Evolutionary conservation across 2,329 filamentous ascomycete genomes (phyloP).

Genomic region (Sordariomycetes sp.): DNA sequence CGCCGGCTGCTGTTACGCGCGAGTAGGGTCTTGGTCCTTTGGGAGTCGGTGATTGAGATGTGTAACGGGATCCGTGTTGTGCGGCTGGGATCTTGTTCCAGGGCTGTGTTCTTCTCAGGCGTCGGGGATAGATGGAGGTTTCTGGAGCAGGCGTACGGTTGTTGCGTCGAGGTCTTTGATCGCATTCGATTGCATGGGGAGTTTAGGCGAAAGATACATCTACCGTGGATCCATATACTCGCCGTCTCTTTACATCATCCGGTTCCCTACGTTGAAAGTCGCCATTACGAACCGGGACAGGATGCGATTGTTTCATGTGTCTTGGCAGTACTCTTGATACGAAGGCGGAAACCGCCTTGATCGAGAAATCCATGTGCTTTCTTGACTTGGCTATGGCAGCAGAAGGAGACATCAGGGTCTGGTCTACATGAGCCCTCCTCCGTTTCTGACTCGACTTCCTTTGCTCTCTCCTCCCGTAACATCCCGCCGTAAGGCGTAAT

Average conservation of each 20-base stretch:
- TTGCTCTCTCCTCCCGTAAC: too few species aligned
- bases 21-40: neutral
- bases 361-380: neutral
- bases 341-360: neutral
- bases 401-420: neutral
- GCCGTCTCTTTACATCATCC: too few species aligned
- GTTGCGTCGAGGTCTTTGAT: neutral
- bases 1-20: neutral
- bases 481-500: neutral
- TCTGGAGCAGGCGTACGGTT: neutral
- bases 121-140: neutral
- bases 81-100: neutral
- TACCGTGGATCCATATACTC: too few species aligned
- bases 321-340: too few species aligned
- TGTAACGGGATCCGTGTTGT: neutral
- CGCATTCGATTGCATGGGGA: too few species aligned
- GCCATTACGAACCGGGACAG: too few species aligned
- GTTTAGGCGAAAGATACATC: too few species aligned
- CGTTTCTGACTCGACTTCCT: neutral
- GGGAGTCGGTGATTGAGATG: neutral
- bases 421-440: neutral
- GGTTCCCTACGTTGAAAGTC: too few species aligned
- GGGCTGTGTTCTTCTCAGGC: neutral
- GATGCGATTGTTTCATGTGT: too few species aligned
- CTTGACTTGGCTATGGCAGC: neutral